Evolutionary conservation across 2,329 filamentous ascomycete genomes (phyloP).

Genomic region (Fusarium virguliforme): DNA sequence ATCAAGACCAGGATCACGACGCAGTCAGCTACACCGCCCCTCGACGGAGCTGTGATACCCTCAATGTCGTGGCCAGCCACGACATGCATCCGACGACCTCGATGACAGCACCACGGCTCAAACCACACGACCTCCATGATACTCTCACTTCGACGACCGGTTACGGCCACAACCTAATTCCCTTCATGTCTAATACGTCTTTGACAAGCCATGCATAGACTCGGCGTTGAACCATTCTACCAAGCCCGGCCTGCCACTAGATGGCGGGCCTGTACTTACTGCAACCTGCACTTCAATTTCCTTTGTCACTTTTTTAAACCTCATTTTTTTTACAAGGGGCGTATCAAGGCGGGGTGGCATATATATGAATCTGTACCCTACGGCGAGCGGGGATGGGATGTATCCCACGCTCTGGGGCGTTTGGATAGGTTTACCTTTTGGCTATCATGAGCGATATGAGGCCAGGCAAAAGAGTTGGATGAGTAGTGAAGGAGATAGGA

Average conservation of each 20-base stretch:
- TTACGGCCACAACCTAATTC: slow-evolving; percentile 45
- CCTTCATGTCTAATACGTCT: slow-evolving; percentile 52
- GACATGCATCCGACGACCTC: slow-evolving; percentile 43
- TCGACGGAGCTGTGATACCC: slow-evolving; percentile 23
- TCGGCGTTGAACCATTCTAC: slow-evolving; percentile 52
- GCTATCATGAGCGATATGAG: slow-evolving; percentile 51
- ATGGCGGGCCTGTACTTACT: slow-evolving; percentile 50
- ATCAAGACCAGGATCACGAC: slow-evolving; percentile 21
- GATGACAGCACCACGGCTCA: slow-evolving; percentile 49
- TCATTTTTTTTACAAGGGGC: slow-evolving; percentile 50
- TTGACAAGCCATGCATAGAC: slow-evolving; percentile 55
- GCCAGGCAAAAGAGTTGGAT: slow-evolving; percentile 48
- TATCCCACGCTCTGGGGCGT: slow-evolving; percentile 48
- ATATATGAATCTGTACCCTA: slow-evolving; percentile 46
- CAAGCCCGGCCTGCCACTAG: slow-evolving; percentile 38
- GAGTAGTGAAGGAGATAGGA: slow-evolving; percentile 42
- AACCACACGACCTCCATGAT: slow-evolving; percentile 44
- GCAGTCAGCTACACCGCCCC: slow-evolving; percentile 11
- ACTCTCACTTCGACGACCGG: slow-evolving; percentile 49
- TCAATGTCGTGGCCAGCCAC: slow-evolving; percentile 37
- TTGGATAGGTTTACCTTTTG: slow-evolving; percentile 45
- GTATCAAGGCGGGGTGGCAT: slow-evolving; percentile 47
- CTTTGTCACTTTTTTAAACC: slow-evolving; percentile 38
- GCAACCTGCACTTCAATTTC: slow-evolving; percentile 48
- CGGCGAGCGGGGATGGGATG: slow-evolving; percentile 40